These are phyloP conservation scores for Flaveria floridana DNA, from an alignment of 140 eudicot species.

Conservation along the genomic window DNA sequence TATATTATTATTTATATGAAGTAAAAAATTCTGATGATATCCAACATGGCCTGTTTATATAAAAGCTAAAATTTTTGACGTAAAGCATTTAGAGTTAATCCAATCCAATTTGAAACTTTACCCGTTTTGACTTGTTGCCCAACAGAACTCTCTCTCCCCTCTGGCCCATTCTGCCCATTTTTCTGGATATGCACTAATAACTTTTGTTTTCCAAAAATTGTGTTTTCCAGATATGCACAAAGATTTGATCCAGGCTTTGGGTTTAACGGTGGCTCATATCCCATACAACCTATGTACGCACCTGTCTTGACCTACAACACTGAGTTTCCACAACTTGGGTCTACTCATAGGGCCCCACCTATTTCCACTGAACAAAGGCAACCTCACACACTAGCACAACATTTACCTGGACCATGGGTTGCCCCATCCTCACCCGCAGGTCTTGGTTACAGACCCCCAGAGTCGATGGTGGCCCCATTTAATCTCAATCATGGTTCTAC, in stretches of 20 bases:
- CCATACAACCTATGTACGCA: constrained; percentile 79
- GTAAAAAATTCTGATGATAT: neutral
- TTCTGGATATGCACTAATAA: constrained; percentile 17
- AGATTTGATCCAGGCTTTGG: constrained; percentile 98
- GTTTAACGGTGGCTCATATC: constrained; percentile 64
- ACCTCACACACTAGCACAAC: constrained; percentile 59
- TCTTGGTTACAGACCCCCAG: constrained; percentile 69
- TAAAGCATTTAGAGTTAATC: neutral
- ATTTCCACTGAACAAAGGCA: constrained; percentile 64
- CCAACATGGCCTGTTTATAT: neutral
- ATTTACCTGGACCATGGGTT: constrained; percentile 66
- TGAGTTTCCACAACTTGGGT: constrained; percentile 86
- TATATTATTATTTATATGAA: neutral
- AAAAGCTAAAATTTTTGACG: neutral
- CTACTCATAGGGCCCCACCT: constrained; percentile 56
- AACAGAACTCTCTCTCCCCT: neutral
- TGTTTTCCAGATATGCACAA: constrained; percentile 60
- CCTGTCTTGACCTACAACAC: constrained; percentile 83
- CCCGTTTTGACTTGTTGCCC: neutral
- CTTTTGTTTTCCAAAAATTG: constrained; percentile 28
- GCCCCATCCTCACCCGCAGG: constrained; percentile 65
- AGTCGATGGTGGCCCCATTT: constrained; percentile 57
- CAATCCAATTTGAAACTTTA: neutral
- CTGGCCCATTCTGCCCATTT: neutral
- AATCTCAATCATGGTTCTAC: constrained; percentile 60